Evolutionary conservation across 2,329 filamentous ascomycete species (phyloP).

Genomic region (Fusarium udum): DNA sequence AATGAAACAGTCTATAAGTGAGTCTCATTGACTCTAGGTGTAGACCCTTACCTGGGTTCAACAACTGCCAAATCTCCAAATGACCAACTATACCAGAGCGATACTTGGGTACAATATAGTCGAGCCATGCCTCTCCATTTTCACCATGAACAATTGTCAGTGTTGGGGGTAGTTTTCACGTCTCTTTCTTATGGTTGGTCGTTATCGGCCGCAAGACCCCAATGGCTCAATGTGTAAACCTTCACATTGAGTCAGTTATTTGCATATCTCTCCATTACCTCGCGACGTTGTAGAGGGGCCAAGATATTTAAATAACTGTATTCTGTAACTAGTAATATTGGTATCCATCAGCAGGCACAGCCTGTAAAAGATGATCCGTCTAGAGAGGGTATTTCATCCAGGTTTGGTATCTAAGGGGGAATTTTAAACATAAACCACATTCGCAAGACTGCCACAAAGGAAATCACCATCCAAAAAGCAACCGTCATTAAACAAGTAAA

Average conservation of each 20-base stretch:
- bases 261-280: neutral
- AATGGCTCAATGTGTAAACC: neutral
- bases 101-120: neutral
- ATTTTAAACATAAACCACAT: slow-evolving; percentile 23
- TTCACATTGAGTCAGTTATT: too few relatives aligned
- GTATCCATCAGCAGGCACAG: slow-evolving; percentile 25
- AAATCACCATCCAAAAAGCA: slow-evolving; percentile 15
- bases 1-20: neutral
- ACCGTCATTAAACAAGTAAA: neutral
- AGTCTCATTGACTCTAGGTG: neutral
- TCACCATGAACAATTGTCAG: neutral
- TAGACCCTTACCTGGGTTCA: neutral
- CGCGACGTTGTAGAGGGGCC: neutral
- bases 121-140: neutral
- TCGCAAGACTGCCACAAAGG: slow-evolving; percentile 8
- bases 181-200: neutral
- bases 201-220: neutral
- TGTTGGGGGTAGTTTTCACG: neutral
- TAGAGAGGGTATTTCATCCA: slow-evolving; percentile 34
- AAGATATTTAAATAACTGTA: neutral
- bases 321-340: slow-evolving; percentile 29
- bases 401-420: slow-evolving; percentile 38
- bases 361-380: slow-evolving; percentile 17
- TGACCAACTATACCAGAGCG: neutral
- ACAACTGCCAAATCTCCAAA: neutral